These are phyloP conservation scores for Syzygium aqueum DNA, from an alignment of 345 rosid species.

Conservation along the genomic window DNA sequence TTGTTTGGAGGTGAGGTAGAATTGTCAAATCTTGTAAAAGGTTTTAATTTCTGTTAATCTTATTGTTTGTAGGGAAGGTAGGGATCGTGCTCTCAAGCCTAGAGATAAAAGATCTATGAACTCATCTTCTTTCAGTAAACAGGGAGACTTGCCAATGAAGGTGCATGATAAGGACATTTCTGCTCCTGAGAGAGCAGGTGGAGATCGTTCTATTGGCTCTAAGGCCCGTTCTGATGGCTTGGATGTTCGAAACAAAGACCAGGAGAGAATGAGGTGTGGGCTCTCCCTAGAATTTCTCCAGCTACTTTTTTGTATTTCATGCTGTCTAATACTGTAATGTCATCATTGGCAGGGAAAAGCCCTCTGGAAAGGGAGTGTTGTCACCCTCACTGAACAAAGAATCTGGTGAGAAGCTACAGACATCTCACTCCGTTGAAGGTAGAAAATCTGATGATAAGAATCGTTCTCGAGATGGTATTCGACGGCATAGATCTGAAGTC, in stretches of 20 bases:
- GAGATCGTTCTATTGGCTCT: conserved; percentile 12
- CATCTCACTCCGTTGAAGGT: conserved; percentile 7
- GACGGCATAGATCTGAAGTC: conserved; percentile 14
- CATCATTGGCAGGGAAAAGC: conserved; percentile 43
- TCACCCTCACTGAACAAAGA: conserved; percentile 27
- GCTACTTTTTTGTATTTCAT: neutral
- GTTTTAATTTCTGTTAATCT: neutral
- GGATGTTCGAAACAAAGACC: conserved; percentile 25
- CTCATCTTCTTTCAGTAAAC: conserved; percentile 25
- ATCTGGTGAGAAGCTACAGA: conserved; percentile 12
- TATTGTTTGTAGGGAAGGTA: conserved; percentile 22
- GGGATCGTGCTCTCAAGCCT: conserved; percentile 20
- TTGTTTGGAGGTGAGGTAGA: neutral
- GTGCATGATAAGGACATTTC: conserved; percentile 11
- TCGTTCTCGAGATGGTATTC: conserved; percentile 12
- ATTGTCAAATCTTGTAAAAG: neutral
- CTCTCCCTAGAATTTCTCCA: neutral
- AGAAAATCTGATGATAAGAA: conserved; percentile 30
- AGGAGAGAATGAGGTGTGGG: conserved; percentile 42
- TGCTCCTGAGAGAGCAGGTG: conserved; percentile 14
- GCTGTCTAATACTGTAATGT: neutral
- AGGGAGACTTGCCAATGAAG: conserved; percentile 18
- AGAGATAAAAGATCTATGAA: conserved; percentile 14
- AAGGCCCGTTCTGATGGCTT: conserved; percentile 5
- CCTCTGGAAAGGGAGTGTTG: conserved; percentile 25